Percentiles rank a stretch among this genome's conserved stretches.
These are phyloP conservation scores for Eimeria necatrix DNA, from an alignment of 169 alveolate species.

Conservation along the genomic window DNA sequence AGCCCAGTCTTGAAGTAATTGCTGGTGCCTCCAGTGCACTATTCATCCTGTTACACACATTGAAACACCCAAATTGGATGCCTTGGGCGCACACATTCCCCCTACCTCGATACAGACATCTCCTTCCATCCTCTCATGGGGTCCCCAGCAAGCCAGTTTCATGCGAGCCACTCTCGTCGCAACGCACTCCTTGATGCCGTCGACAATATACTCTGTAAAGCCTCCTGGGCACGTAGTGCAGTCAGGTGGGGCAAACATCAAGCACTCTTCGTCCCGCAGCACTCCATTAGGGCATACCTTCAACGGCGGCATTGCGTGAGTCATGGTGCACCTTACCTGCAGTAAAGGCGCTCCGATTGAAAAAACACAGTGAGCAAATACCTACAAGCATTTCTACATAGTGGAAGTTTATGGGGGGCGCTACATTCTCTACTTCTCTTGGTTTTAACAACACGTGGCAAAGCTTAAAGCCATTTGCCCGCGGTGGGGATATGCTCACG, in stretches of 20 bases:
- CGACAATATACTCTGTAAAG: background rate
- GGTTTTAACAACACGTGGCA: background rate
- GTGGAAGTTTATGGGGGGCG: background rate
- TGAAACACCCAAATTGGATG: background rate
- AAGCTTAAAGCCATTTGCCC: background rate
- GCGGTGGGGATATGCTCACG: background rate
- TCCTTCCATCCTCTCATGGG: constrained; percentile 35
- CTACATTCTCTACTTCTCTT: background rate
- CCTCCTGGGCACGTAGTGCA: constrained; percentile 66
- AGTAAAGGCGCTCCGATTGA: background rate
- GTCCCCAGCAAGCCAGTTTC: constrained; percentile 70
- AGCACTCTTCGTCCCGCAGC: constrained; percentile 37
- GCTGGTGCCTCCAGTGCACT: no score
- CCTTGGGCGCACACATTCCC: background rate
- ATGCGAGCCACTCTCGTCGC: constrained; percentile 49
- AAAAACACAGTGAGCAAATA: background rate
- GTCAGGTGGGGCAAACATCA: constrained; percentile 17
- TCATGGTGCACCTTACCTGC: constrained; percentile 27
- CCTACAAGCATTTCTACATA: background rate
- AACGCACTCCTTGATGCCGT: constrained; percentile 49
- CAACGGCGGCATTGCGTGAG: constrained; percentile 48
- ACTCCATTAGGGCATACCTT: constrained; percentile 56
- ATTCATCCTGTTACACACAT: background rate
- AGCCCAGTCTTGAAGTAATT: no score
- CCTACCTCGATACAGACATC: constrained; percentile 47